Conservation (phyloP, 2,329 filamentous ascomycete species). For the Colletotrichum orbiculare region DNA sequence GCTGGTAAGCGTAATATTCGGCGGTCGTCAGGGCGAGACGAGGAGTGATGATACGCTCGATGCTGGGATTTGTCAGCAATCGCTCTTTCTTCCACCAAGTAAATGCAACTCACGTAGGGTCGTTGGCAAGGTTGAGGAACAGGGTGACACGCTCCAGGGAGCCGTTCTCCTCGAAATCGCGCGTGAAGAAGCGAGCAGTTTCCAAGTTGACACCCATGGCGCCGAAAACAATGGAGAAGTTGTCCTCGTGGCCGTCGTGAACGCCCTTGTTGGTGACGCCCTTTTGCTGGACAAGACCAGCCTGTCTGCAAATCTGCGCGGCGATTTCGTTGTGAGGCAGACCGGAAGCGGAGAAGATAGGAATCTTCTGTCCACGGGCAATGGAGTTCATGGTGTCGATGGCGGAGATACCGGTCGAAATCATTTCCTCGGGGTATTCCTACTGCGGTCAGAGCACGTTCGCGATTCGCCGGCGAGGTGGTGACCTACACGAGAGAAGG, state of each 20-base stretch:
- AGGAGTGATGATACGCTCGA: constrained; percentile 99
- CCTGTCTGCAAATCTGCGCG: constrained; percentile 97
- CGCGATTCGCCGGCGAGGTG: background rate
- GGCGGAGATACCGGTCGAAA: constrained; percentile 98
- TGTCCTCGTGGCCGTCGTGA: constrained; percentile 97
- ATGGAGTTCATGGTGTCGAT: constrained; percentile 99
- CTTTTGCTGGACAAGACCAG: constrained; percentile 85
- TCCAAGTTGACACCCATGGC: constrained; percentile 99
- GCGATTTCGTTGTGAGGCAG: constrained; percentile 99
- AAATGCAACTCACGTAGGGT: constrained; percentile 81
- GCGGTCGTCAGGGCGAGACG: constrained; percentile 97
- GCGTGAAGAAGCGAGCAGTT: constrained; percentile 97
- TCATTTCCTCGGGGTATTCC: constrained; percentile 99
- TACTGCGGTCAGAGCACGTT: constrained; percentile 49
- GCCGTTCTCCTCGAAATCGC: constrained; percentile 99
- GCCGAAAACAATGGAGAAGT: constrained; percentile 99
- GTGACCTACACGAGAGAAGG: constrained; percentile 85
- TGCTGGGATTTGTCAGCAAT: constrained; percentile 63
- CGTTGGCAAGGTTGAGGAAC: constrained; percentile 99
- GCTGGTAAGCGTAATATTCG: constrained; percentile 99
- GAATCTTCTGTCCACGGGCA: constrained; percentile 98
- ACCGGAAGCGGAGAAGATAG: constrained; percentile 98
- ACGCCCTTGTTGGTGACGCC: constrained; percentile 89
- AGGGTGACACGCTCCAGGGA: constrained; percentile 96
- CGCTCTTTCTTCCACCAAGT: too few species aligned